Base-by-base conservation (phyloP, 2,329 filamentous ascomycete species). In the Exophiala spinifera region DNA sequence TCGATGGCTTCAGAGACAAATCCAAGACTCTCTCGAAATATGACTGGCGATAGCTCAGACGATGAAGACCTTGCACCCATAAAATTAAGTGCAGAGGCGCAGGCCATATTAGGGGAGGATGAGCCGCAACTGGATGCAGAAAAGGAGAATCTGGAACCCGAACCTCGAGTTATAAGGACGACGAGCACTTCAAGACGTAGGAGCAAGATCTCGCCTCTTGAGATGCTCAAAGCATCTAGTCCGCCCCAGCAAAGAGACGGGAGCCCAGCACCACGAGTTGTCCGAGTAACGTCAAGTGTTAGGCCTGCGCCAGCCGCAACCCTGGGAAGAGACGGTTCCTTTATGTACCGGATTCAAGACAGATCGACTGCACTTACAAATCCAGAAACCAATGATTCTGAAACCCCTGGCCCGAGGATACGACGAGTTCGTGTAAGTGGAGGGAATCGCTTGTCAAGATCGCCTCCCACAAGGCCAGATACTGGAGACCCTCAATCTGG, bases 31-130 rank as follows among this genome's bases (percentile, higher is more conserved):
- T 14, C 31, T 44, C 40, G 49, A 40, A 55, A 54, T 21, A 45
- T 57, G 23, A 60, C 85, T 62, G 86, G 89, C 64, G 91, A 96
- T 68, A 96, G 89, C 76, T 96, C 91, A 20, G 92, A 96, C 72
- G 92, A 96, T 66, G 92, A 96, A 72, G 89, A 95, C 23, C 88
- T 88, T 14, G 87, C 89, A 63, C 91, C 91, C 65, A 90, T 94
- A 83, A 95, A 94, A 74, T 87, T 96, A 69, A 96, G 91, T 69
- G 91, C 91, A 65, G 82, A 94, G 62, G 95, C 92, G 46, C 92
- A 94, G 68, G 91, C 90, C 17, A 78, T 96, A 14, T 79, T 96
- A 49, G 78, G 78, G 48, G 76, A 76, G 57, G 77, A 79, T 61
- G 81, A 81, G 46, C 79, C 75, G 3, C 79, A 82, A 7, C 76